Evolutionary conservation across 306 rosid genomes (phyloP), one percentile per base, ranked within the genome.

Genomic region (Mimosa bimucronata): DNA sequence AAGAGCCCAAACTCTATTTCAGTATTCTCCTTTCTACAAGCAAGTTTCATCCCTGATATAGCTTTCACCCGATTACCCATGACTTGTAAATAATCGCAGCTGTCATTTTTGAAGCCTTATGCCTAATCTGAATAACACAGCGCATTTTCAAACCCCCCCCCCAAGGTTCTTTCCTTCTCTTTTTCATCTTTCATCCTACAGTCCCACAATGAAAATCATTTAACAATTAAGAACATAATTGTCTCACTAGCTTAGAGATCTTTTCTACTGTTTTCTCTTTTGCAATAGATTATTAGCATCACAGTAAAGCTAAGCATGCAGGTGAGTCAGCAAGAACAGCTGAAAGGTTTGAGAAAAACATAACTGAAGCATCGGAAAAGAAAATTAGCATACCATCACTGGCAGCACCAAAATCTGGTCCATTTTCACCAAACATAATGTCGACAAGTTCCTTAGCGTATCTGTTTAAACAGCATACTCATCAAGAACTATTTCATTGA

Each of bases 351-450:
- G 8, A 68, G 55, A 52, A 45, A 18, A 29, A 71, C 6, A 73
- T 57, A 42, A 23, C 15, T 42, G 74, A 80, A 79, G 23, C 62
- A 57, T 62, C 38, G 30, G 44, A 66, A 57, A 44, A 74, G 58
- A 46, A n/a, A 31, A 53, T 48, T 53, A 70, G 25, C 57, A 81
- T 90, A 96, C 99, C 99, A 89, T 96, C 99, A 86, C 99, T 96
- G 70, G 98, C 98, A 44, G 98, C 98, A 69, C 98, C 99, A 30
- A 96, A 90, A 91, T 93, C 99, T 74, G 97, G 97, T 83, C 97
- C 99, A 66, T 91, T 88, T 81, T 88, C 88, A 73, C 87, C 80
- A 68, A 87, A 93, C 90, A 96, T 16, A 86, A 92, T 86, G 84
- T 86, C 53, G 77, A 93, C 98, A 78, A 96, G 89, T 78, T 96